Evolutionary conservation across 2,329 filamentous ascomycete genomes (phyloP), one percentile per base, ranked within the genome.

Genomic region (Botrytis elliptica): DNA sequence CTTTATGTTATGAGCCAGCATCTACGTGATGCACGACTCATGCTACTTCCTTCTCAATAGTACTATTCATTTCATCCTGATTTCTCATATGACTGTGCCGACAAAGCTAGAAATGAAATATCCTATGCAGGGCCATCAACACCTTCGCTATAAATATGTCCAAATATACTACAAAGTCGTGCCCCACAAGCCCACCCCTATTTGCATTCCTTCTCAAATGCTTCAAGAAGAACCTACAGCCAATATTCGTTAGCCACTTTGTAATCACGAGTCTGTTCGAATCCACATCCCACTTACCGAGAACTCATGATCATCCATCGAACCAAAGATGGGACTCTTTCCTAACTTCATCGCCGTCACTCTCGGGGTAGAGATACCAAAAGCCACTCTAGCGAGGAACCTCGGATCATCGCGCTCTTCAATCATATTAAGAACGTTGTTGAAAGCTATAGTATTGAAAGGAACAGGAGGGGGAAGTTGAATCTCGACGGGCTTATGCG

Each of bases 321-420:
- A 88, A 64, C 84, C 85, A 77, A 89, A 90, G 0, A 86, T 83
- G 0, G 74, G 49, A 12, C 79, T 79, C 69, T 82, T 85, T 20
- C 84, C 82, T 46, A 90, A 76, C 77, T 85, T 87, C 70, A 88
- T 78, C 55, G 82, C 79, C 8, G 81, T 83, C 0, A 89, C 84
- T 1, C 88, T 81, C 0, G 89, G 89, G 76, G 88, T 91, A 63
- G 83, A 83, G 78, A 91, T 90, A 0, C 89, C 89, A 78, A 90
- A 91, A 0, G 88, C 89, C 6, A 91, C 81, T 33, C 87, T 84
- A 0, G 89, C 88, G 42, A 91, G 81, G 75, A 90, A 87, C 20
- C 89, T 81, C 3, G 89, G 84, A 78, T 91, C 89, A 65, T 91
- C 87, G 3, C 87, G 83, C 1, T 85, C 84, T 0, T 81, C 76